Evolutionary conservation across 2,329 filamentous ascomycete species (phyloP).

Genomic region (Chaetomium strumarium): DNA sequence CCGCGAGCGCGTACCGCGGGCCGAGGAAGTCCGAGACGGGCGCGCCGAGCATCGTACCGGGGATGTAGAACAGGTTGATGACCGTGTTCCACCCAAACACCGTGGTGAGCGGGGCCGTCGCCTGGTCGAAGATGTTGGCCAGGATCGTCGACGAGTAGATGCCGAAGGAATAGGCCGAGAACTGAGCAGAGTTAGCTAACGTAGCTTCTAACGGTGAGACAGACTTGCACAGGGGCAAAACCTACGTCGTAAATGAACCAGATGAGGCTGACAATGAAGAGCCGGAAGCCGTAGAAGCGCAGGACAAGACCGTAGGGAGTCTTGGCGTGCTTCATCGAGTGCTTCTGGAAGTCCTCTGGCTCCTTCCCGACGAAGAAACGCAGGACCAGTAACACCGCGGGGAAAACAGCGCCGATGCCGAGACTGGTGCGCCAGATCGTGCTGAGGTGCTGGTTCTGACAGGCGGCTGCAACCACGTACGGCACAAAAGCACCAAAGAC

Average conservation of each 20-base stretch:
- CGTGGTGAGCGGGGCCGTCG: constrained; percentile 59
- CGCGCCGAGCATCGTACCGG: constrained; percentile 72
- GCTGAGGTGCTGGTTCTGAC: constrained; percentile 54
- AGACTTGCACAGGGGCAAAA: constrained; percentile 6
- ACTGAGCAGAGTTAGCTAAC: constrained; percentile 38
- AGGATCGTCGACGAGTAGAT: constrained; percentile 80
- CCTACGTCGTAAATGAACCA: constrained; percentile 78
- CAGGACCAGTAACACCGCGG: constrained; percentile 62
- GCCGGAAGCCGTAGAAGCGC: constrained; percentile 66
- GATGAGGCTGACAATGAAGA: constrained; percentile 65
- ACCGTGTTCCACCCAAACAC: constrained; percentile 84
- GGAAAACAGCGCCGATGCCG: constrained; percentile 73
- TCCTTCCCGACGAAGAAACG: constrained; percentile 70
- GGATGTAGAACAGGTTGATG: constrained; percentile 84
- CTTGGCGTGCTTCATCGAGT: constrained; percentile 59
- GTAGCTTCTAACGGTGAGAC: not conserved
- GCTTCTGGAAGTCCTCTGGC: constrained; percentile 67
- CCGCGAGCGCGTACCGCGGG: constrained; percentile 65
- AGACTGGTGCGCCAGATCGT: constrained; percentile 79
- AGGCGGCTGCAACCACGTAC: constrained; percentile 52
- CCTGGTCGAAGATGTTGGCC: constrained; percentile 52
- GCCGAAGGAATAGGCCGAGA: constrained; percentile 76
- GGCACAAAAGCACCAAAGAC: constrained; percentile 75
- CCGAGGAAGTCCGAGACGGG: constrained; percentile 74
- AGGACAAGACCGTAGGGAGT: constrained; percentile 52